These are phyloP conservation scores for Cyberlindnera subsufficiens DNA, from an alignment of 805 yeast genomes.

Conservation along the genomic window DNA sequence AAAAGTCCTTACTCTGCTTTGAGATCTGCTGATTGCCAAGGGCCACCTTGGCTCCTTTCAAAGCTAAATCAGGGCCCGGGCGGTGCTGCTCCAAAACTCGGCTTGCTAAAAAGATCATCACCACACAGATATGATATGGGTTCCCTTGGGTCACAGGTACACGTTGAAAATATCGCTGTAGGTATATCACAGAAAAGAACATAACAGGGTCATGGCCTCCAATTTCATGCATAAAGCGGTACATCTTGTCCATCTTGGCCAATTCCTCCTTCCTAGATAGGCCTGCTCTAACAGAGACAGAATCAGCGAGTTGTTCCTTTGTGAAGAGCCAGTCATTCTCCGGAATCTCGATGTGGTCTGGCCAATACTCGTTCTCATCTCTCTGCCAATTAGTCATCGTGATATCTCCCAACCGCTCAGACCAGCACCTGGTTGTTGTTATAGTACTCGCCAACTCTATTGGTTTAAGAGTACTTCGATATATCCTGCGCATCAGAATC, in stretches of 20 bases:
- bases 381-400: not conserved
- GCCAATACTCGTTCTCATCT: conserved; percentile 12
- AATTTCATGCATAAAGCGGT: not conserved
- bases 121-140: not conserved
- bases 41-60: conserved; percentile 1
- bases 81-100: conserved; percentile 16
- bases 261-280: not conserved
- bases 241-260: conserved; percentile 1
- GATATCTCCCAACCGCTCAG: no score
- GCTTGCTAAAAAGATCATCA: conserved; percentile 15
- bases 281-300: conserved; percentile 2
- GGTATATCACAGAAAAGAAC: conserved; percentile 10
- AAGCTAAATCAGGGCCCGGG: conserved; percentile 5
- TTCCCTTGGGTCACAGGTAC: not conserved
- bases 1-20: conserved; percentile 7
- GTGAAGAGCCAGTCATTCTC: conserved; percentile 19
- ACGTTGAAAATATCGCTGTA: conserved; percentile 18
- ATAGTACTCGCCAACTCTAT: no score
- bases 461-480: no score
- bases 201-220: not conserved
- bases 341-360: conserved; percentile 12
- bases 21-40: not conserved
- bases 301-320: conserved; percentile 5
- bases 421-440: no score
- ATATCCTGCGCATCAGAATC: no score